Conservation (phyloP, 1,139 yeast species). For the Kurtzmaniella quercitrusa region DNA sequence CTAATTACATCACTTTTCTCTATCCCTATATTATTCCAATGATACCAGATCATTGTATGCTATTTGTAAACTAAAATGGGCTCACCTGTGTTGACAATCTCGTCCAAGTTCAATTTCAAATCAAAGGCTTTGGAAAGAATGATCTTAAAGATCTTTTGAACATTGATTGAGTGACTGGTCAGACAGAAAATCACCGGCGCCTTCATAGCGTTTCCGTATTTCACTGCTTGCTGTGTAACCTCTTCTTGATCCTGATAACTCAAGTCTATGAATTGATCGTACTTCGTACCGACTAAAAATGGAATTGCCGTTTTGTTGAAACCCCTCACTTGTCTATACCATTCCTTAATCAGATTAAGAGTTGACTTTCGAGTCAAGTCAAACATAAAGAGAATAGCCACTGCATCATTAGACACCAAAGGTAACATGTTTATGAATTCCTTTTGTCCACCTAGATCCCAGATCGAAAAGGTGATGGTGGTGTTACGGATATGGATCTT, state of each 20-base stretch:
- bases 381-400: conserved; percentile 88
- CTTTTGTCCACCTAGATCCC: conserved; percentile 97
- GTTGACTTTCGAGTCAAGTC: conserved; percentile 88
- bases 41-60: background rate
- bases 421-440: conserved; percentile 97
- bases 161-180: conserved; percentile 87
- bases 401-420: conserved; percentile 88
- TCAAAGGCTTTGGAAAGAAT: conserved; percentile 92
- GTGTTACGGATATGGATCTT: conserved; percentile 83
- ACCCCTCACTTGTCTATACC: conserved; percentile 94
- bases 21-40: background rate
- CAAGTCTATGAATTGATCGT: conserved; percentile 80
- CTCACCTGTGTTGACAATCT: conserved; percentile 78
- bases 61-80: conserved; percentile 74
- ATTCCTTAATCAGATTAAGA: conserved; percentile 80
- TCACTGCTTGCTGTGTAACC: conserved; percentile 79
- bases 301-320: conserved; percentile 92
- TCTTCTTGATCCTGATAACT: conserved; percentile 81
- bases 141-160: conserved; percentile 90
- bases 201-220: conserved; percentile 88
- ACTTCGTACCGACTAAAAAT: conserved; percentile 88
- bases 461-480: conserved; percentile 84
- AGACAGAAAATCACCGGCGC: conserved; percentile 90
- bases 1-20: too few species aligned
- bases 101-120: conserved; percentile 77